phyloP scores from a whole-genome alignment of 345 rosid species.

The Mercurialis annua region DNA sequence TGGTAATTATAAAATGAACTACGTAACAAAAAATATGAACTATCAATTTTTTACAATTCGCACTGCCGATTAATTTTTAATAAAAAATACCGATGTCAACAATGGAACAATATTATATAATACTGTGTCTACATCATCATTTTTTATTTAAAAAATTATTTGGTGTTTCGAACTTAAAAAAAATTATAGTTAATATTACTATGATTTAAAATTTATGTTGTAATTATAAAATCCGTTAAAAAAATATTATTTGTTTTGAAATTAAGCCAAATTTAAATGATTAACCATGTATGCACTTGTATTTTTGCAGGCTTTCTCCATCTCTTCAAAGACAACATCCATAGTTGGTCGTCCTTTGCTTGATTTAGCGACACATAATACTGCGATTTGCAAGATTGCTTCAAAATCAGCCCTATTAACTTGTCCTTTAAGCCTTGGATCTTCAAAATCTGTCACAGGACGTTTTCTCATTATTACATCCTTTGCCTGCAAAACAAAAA shows the following conservation, averaged over 20 bases:
- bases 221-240: neutral
- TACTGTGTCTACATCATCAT: too few species aligned
- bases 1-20: too few species aligned
- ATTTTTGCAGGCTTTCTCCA: constrained; percentile 49
- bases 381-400: constrained; percentile 45
- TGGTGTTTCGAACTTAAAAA: too few species aligned
- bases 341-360: constrained; percentile 55
- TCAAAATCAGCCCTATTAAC: constrained; percentile 40
- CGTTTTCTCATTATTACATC: constrained; percentile 46
- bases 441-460: constrained; percentile 44
- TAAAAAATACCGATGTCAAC: too few species aligned
- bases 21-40: too few species aligned
- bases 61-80: too few species aligned
- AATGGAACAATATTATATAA: too few species aligned
- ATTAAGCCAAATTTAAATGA: too few species aligned
- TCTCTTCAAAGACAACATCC: constrained; percentile 41
- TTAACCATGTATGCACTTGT: constrained; percentile 31
- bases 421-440: constrained; percentile 39
- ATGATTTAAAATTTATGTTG: too few species aligned
- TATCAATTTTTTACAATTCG: too few species aligned
- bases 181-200: too few species aligned
- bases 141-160: too few species aligned
- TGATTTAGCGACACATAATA: constrained; percentile 44
- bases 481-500: constrained; percentile 36
- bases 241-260: neutral